Percentiles rank a stretch among this genome's conserved stretches.
Conservation (phyloP, 495 filamentous ascomycete genomes). For the Astrothelium subdiscretum region DNA sequence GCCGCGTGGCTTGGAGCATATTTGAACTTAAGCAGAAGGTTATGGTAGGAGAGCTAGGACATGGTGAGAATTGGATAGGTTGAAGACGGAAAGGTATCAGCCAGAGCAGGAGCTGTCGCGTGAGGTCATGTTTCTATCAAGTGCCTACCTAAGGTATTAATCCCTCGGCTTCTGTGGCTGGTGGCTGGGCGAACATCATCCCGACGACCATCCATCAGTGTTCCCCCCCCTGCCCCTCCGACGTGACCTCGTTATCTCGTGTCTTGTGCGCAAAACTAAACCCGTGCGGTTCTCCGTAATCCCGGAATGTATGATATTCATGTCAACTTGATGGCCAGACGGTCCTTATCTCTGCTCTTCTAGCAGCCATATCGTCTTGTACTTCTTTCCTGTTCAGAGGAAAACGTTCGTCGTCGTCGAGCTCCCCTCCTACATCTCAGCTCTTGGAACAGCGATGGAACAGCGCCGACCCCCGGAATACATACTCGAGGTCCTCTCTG, state of each 20-base stretch:
- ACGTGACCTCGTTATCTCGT: neutral
- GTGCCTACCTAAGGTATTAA: neutral
- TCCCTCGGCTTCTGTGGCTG: constrained; percentile 1
- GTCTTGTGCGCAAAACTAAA: neutral
- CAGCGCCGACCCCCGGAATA: constrained; percentile 29
- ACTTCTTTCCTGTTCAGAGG: neutral
- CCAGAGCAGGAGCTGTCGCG: neutral
- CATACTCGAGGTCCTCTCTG: constrained; percentile 33
- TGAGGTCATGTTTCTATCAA: neutral
- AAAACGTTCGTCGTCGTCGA: neutral
- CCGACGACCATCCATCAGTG: neutral
- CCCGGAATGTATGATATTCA: neutral
- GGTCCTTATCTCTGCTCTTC: neutral
- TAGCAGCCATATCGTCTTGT: neutral
- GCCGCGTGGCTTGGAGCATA: constrained; percentile 74
- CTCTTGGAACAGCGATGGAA: constrained; percentile 23
- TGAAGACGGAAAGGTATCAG: neutral
- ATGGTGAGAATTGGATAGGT: neutral
- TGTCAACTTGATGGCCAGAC: neutral
- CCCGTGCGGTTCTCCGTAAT: too few species aligned
- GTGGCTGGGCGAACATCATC: neutral
- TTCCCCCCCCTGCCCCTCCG: neutral
- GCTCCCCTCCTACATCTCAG: neutral
- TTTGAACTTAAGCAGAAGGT: constrained; percentile 8
- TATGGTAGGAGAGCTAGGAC: neutral